These are phyloP conservation scores for Xylaria sp. DNA, from an alignment of 2,329 filamentous ascomycete species.

Conservation along the genomic window DNA sequence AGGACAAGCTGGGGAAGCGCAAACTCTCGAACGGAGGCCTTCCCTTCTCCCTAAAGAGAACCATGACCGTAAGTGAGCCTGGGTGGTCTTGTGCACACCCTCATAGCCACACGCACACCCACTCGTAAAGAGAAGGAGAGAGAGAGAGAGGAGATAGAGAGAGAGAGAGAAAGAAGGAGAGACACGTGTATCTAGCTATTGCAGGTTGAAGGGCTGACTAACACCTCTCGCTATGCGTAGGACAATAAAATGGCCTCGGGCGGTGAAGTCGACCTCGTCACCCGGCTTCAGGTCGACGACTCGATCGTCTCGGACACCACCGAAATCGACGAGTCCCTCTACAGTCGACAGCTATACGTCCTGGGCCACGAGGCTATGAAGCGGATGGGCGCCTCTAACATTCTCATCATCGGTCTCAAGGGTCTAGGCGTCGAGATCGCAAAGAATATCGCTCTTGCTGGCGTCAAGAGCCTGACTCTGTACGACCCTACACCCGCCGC, in stretches of 20 bases:
- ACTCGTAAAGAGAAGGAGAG: background rate
- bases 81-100: background rate
- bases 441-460: slow-evolving; percentile 97
- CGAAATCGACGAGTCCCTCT: slow-evolving; percentile 78
- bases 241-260: slow-evolving; percentile 59
- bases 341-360: slow-evolving; percentile 79
- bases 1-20: slow-evolving; percentile 72
- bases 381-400: slow-evolving; percentile 96
- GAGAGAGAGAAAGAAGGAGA: background rate
- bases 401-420: slow-evolving; percentile 90
- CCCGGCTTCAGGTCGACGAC: slow-evolving; percentile 73
- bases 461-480: slow-evolving; percentile 95
- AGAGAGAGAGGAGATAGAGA: background rate
- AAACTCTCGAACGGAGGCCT: slow-evolving; percentile 71
- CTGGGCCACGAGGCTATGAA: slow-evolving; percentile 90
- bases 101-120: background rate
- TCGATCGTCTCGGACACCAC: slow-evolving; percentile 60
- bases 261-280: slow-evolving; percentile 69
- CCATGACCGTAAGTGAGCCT: slow-evolving; percentile 66
- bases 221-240: slow-evolving; percentile 48
- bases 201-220: slow-evolving; percentile 35
- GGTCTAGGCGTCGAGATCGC: slow-evolving; percentile 97
- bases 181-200: background rate
- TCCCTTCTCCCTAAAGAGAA: slow-evolving; percentile 66
- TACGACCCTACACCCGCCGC: slow-evolving; percentile 87